Evolutionary conservation across 768 basidiomycete species (phyloP).

Genomic region (Kwoniella dejecticola): DNA sequence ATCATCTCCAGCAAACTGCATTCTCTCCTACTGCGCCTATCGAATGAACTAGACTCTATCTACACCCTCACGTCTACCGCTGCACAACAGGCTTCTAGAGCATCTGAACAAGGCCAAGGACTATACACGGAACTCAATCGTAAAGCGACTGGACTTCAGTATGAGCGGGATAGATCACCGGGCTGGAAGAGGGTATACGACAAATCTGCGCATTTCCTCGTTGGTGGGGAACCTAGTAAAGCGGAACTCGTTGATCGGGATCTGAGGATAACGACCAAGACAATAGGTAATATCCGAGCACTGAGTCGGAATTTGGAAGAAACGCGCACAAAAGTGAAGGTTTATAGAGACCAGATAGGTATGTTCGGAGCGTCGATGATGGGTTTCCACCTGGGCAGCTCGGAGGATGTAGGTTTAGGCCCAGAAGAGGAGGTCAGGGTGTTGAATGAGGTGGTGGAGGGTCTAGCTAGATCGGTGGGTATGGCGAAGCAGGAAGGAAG

Average conservation of each 20-base stretch:
- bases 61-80: constrained; percentile 25
- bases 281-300: constrained; percentile 30
- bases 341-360: constrained; percentile 45
- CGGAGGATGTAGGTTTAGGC: constrained; percentile 29
- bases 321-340: constrained; percentile 27
- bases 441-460: constrained; percentile 34
- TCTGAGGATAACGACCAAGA: constrained; percentile 33
- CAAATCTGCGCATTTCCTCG: constrained; percentile 31
- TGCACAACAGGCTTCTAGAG: constrained; percentile 21
- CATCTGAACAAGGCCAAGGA: constrained; percentile 22
- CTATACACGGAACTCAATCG: constrained; percentile 16
- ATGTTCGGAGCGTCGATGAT: constrained; percentile 44
- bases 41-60: constrained; percentile 28
- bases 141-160: constrained; percentile 18
- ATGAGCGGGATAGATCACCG: constrained; percentile 29
- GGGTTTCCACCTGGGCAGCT: constrained; percentile 44
- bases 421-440: constrained; percentile 46
- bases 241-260: constrained; percentile 34
- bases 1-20: constrained; percentile 33
- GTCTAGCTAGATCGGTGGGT: constrained; percentile 37
- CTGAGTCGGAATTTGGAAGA: constrained; percentile 29
- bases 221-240: constrained; percentile 39
- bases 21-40: constrained; percentile 37
- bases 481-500: constrained; percentile 28
- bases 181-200: constrained; percentile 37